phyloP scores from a whole-genome alignment of 129 eudicot genomes.

The Ambrosia trifida region DNA sequence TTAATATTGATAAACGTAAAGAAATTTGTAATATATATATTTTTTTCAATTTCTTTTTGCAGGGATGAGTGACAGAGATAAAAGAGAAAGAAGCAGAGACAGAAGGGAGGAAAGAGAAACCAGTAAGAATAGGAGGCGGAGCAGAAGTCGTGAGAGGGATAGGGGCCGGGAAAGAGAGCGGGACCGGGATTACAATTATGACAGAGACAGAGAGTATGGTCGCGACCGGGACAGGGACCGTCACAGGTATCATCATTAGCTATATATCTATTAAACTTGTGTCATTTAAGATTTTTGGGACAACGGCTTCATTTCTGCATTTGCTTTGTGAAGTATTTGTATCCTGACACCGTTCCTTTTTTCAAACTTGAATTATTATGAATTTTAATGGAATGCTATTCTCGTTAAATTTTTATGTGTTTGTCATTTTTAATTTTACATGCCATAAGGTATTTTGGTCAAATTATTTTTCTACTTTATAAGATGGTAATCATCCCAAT shows the following conservation, averaged over 20 bases:
- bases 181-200: conserved; percentile 48
- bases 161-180: conserved; percentile 68
- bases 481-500: no score
- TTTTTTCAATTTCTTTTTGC: conserved; percentile 11
- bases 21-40: not conserved
- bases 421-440: not conserved
- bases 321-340: conserved; percentile 33
- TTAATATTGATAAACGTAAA: not conserved
- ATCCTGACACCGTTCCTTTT: conserved; percentile 8
- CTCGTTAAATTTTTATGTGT: not conserved
- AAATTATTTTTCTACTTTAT: no score
- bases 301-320: conserved; percentile 10
- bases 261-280: conserved; percentile 14
- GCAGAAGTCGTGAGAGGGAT: conserved; percentile 78
- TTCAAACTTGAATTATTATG: conserved; percentile 17
- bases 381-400: not conserved
- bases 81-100: conserved; percentile 70
- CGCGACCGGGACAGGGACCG: conserved; percentile 61
- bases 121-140: conserved; percentile 42
- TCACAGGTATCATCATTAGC: conserved; percentile 58
- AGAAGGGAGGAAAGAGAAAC: conserved; percentile 51
- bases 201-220: conserved; percentile 56
- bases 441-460: not conserved
- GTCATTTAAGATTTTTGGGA: conserved; percentile 21
- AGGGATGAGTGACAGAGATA: conserved; percentile 69